Evolutionary conservation across 2,329 filamentous ascomycete genomes (phyloP).

Genomic region (Chaetomiaceae sp.): DNA sequence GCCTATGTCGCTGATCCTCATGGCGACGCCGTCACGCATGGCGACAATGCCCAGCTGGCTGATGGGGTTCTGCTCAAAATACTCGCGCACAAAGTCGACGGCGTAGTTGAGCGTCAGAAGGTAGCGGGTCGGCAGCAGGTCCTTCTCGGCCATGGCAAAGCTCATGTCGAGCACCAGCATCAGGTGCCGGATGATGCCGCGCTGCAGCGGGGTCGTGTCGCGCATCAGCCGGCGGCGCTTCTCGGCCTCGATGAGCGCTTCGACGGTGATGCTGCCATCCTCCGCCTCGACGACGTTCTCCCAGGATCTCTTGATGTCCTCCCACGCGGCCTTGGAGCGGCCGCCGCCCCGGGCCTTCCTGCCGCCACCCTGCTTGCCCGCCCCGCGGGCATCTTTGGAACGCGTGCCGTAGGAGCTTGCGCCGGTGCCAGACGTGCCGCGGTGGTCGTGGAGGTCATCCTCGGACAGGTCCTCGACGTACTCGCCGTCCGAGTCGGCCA

Average conservation of each 20-base stretch:
- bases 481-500: slow-evolving; percentile 70
- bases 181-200: slow-evolving; percentile 95
- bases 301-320: slow-evolving; percentile 61
- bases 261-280: slow-evolving; percentile 72
- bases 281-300: slow-evolving; percentile 71
- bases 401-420: slow-evolving; percentile 27
- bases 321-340: slow-evolving; percentile 53
- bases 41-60: slow-evolving; percentile 89
- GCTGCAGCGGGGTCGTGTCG: slow-evolving; percentile 91
- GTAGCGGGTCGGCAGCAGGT: slow-evolving; percentile 82
- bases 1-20: slow-evolving; percentile 80
- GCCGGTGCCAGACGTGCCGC: slow-evolving; percentile 35
- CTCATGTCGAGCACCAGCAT: slow-evolving; percentile 89
- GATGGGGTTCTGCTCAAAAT: slow-evolving; percentile 98
- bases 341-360: slow-evolving; percentile 28
- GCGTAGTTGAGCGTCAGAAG: slow-evolving; percentile 76
- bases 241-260: slow-evolving; percentile 70
- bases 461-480: slow-evolving; percentile 61
- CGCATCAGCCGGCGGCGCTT: slow-evolving; percentile 76
- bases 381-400: slow-evolving; percentile 22
- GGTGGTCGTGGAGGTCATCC: slow-evolving; percentile 53
- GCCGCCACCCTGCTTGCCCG: slow-evolving; percentile 22
- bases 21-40: slow-evolving; percentile 85
- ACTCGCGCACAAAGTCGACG: slow-evolving; percentile 83
- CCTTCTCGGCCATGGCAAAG: slow-evolving; percentile 90